These are phyloP conservation scores for Cladosporium sp. DNA, from an alignment of 2,329 filamentous ascomycete species.

Conservation along the genomic window DNA sequence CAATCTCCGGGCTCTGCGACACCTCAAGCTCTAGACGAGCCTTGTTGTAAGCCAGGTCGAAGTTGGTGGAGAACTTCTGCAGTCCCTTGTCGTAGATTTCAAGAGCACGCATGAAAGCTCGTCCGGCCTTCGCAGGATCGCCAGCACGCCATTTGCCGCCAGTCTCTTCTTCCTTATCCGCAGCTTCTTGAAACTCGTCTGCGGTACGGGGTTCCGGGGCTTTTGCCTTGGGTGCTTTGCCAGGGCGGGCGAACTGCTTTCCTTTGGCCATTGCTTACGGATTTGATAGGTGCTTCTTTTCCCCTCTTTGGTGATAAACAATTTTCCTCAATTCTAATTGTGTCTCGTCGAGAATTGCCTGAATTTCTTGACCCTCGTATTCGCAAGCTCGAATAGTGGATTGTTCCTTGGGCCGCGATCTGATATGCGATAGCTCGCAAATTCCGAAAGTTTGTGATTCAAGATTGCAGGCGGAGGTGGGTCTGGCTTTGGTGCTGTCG, in stretches of 20 bases:
- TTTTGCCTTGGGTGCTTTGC: conserved; percentile 25
- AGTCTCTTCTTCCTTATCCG: conserved; percentile 65
- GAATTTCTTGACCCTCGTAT: not conserved
- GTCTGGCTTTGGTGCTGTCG: not conserved
- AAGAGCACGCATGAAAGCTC: conserved; percentile 61
- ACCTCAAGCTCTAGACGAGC: conserved; percentile 67
- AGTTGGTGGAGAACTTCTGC: conserved; percentile 55
- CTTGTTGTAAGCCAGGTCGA: conserved; percentile 75
- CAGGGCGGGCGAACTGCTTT: conserved; percentile 27
- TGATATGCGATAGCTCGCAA: not conserved
- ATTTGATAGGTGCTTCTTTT: not conserved
- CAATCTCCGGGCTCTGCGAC: conserved; percentile 61
- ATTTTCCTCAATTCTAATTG: not conserved
- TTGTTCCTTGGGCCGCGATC: not conserved
- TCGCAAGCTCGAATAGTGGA: not conserved
- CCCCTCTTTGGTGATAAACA: too few relatives aligned
- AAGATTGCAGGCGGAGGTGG: not conserved
- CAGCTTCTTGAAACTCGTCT: conserved; percentile 65
- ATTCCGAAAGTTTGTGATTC: not conserved
- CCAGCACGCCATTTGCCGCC: conserved; percentile 72
- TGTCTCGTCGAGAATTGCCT: too few relatives aligned
- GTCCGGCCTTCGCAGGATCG: conserved; percentile 61
- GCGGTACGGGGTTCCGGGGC: conserved; percentile 54
- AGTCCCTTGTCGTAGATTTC: conserved; percentile 63
- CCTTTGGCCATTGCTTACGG: conserved; percentile 24